Percentiles rank a stretch among this genome's conserved stretches.
phyloP scores from a whole-genome alignment of 768 basidiomycete species.

The Grammothele lineata region DNA sequence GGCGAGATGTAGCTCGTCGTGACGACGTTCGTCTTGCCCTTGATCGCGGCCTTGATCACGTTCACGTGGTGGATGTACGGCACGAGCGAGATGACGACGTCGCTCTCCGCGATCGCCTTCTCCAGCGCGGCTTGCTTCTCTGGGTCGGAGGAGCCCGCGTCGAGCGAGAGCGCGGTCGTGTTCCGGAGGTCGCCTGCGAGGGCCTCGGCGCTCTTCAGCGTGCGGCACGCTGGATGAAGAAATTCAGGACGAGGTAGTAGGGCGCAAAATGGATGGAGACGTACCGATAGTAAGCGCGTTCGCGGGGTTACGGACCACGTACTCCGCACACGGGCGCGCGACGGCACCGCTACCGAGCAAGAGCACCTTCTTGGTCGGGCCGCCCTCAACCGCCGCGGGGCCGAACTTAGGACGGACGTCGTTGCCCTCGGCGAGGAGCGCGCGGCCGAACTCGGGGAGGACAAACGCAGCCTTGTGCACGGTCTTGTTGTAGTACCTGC shows the following conservation, averaged over 20 bases:
- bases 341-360: conserved; percentile 95
- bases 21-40: conserved; percentile 86
- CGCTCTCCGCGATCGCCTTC: conserved; percentile 74
- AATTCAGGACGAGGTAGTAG: background rate
- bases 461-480: conserved; percentile 83
- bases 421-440: conserved; percentile 66
- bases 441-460: conserved; percentile 88
- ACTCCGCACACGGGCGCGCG: conserved; percentile 94
- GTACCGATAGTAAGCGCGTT: conserved; percentile 84
- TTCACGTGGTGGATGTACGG: conserved; percentile 89
- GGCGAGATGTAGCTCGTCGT: conserved; percentile 95
- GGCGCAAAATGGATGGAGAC: conserved; percentile 17
- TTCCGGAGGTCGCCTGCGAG: conserved; percentile 66
- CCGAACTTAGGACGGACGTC: conserved; percentile 76
- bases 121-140: conserved; percentile 67
- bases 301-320: conserved; percentile 73
- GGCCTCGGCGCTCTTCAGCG: conserved; percentile 67
- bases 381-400: conserved; percentile 36
- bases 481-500: conserved; percentile 80
- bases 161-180: conserved; percentile 73
- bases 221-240: conserved; percentile 69
- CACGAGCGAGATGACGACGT: conserved; percentile 94
- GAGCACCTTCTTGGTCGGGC: conserved; percentile 69
- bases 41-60: conserved; percentile 90
- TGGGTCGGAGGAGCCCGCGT: conserved; percentile 43